Base-by-base conservation (phyloP, 2,329 filamentous ascomycete species). In the Fusarium longipes region DNA sequence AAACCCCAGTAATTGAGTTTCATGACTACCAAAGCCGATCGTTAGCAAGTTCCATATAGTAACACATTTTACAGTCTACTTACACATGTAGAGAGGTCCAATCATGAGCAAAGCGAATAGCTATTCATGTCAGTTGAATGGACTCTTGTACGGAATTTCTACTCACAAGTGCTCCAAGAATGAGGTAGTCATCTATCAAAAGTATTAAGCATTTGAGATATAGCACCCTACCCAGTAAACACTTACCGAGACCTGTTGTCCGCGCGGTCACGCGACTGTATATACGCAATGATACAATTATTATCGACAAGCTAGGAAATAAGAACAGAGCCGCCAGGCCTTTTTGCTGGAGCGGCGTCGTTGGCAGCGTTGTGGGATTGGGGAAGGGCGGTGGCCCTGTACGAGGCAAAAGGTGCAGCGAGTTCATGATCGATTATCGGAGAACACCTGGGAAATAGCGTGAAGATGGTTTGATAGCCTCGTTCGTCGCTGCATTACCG, bases 1-100 rank as follows among this genome's bases (percentile, higher is more conserved):
- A 75, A 76, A 14, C 77, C 76, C 36, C 72, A 73, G 40, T 78
- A 79, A 51, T 74, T 75, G 22, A 77, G 73, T 43, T 77, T 78
- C 44, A 79, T 70, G 27, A 70, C 65, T 63, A 8, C 3, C 35
- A 3, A 2, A 1, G 5, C 15, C 40, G 0, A 38, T n/a, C 8
- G 3, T 24, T 27, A 9, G 8, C 6, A 10, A 12, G 4, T 17
- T 15, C 1, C 1, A 0, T 5, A n/a, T 6, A n/a, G n/a, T n/a
- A n/a, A n/a, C n/a, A n/a, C n/a, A n/a, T n/a, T n/a, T n/a, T n/a
- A n/a, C n/a, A 39, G 8, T 4, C 15, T 5, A 35, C 66, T 27
- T 54, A 67, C 66, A 69, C 62, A 69, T 69, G 17, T 59, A 69
- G 1, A 67, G 51, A 8, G 66, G 66, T 12, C 51, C 62, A 20